Conservation (phyloP, 192 early-diverging fungal genomes). For the Mortierella alpina region DNA sequence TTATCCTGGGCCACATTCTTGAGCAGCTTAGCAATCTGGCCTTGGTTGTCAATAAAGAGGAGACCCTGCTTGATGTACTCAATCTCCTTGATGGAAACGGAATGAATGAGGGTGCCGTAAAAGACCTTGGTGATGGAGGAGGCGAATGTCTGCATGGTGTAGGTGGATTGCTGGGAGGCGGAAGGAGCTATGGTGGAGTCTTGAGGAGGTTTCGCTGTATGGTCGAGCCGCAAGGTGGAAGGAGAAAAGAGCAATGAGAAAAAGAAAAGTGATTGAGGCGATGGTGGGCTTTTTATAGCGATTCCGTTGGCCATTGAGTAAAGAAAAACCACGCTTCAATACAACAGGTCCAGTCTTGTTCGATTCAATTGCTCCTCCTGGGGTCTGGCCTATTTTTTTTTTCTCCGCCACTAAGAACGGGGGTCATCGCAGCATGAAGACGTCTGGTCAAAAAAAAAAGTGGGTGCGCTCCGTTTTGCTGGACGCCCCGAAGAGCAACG, state of each 20-base stretch:
- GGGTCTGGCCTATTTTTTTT: background rate
- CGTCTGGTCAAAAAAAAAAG: no score
- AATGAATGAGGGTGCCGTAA: slow-evolving; percentile 76
- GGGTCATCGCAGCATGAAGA: no score
- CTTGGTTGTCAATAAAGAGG: slow-evolving; percentile 73
- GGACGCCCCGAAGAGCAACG: no score
- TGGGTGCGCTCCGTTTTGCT: no score
- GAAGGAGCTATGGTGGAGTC: background rate
- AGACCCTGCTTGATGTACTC: slow-evolving; percentile 74
- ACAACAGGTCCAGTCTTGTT: background rate
- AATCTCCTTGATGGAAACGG: slow-evolving; percentile 69
- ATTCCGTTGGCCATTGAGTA: background rate
- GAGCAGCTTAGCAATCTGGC: slow-evolving; percentile 75
- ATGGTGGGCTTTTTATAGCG: slow-evolving; percentile 25
- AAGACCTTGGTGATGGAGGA: slow-evolving; percentile 59
- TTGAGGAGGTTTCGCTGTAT: background rate
- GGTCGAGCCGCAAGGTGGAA: slow-evolving; percentile 36
- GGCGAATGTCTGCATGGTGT: slow-evolving; percentile 42
- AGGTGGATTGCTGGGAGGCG: slow-evolving; percentile 1
- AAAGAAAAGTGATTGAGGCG: slow-evolving; percentile 2
- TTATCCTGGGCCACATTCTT: slow-evolving; percentile 56
- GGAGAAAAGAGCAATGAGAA: slow-evolving; percentile 38
- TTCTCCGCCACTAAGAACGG: no score
- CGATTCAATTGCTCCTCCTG: background rate
- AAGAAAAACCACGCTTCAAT: background rate